Conservation (phyloP, 176 grass and related monocot genomes). For the Calamus simplicifolius region DNA sequence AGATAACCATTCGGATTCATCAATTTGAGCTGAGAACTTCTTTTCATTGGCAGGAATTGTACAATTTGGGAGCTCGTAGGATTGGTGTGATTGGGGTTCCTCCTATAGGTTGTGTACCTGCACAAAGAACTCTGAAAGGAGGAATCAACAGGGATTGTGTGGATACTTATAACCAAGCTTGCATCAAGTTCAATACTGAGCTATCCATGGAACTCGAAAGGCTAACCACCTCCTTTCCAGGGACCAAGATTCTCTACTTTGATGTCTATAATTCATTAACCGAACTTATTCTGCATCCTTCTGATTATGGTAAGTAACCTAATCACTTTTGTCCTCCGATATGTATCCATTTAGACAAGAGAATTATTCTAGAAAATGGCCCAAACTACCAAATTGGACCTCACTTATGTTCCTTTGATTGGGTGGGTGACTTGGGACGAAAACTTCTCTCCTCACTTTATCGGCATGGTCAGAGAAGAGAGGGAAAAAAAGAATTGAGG, state of each 20-base stretch:
- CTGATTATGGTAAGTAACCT: conserved; percentile 10
- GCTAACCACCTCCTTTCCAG: neutral
- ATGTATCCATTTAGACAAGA: too few species aligned
- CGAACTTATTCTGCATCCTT: conserved; percentile 20
- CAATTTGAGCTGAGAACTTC: too few species aligned
- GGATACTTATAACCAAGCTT: conserved; percentile 17
- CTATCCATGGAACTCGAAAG: conserved; percentile 4
- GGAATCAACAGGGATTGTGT: conserved; percentile 17
- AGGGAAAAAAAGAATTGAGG: too few species aligned
- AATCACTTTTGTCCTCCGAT: too few species aligned
- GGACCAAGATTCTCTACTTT: conserved; percentile 10
- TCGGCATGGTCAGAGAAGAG: too few species aligned
- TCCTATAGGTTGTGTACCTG: conserved; percentile 15
- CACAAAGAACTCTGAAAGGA: conserved; percentile 16
- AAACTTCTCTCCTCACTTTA: too few species aligned
- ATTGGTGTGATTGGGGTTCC: neutral
- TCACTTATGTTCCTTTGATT: too few species aligned
- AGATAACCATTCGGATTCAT: too few species aligned
- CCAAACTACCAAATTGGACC: too few species aligned
- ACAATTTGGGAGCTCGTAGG: conserved; percentile 14
- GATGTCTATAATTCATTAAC: conserved; percentile 13
- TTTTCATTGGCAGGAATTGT: conserved; percentile 6
- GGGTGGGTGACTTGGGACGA: too few species aligned
- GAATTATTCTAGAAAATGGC: too few species aligned
- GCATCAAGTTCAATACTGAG: conserved; percentile 8